Evolutionary conservation across 805 yeast species (phyloP).

Genomic region (Metschnikowia koreensis): DNA sequence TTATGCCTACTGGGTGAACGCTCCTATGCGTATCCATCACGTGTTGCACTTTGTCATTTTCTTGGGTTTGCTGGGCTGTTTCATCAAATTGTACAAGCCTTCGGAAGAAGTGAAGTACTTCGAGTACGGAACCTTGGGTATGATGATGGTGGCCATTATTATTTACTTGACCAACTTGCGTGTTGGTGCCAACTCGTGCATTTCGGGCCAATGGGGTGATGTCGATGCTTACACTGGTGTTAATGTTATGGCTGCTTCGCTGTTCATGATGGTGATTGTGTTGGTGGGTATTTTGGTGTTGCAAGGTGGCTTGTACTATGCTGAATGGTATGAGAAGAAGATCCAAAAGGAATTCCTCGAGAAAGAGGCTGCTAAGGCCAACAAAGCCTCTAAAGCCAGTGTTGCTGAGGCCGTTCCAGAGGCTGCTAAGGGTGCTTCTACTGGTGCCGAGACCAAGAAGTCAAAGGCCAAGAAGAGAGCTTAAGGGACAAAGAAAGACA

Average conservation of each 20-base stretch:
- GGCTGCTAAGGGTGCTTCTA: constrained; percentile 4
- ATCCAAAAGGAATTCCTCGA: constrained; percentile 32
- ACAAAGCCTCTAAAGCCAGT: constrained; percentile 1
- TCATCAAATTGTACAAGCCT: constrained; percentile 85
- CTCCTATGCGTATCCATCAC: constrained; percentile 59
- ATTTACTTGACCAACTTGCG: constrained; percentile 84
- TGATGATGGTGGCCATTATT: constrained; percentile 68
- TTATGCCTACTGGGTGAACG: constrained; percentile 68
- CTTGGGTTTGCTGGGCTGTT: constrained; percentile 69
- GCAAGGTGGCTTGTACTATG: constrained; percentile 89
- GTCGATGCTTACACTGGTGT: constrained; percentile 83
- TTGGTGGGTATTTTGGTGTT: constrained; percentile 77
- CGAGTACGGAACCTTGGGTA: constrained; percentile 84
- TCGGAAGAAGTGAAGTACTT: constrained; percentile 77
- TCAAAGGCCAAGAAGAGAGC: constrained; percentile 20
- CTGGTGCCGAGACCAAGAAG: constrained; percentile 13
- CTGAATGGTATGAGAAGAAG: constrained; percentile 55
- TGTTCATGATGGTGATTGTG: constrained; percentile 68
- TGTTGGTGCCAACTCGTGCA: constrained; percentile 70
- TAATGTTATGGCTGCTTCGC: constrained; percentile 88
- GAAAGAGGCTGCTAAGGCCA: constrained; percentile 25
- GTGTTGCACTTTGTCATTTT: constrained; percentile 59
- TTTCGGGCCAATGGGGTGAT: constrained; percentile 87
- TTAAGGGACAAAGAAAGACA: not conserved
- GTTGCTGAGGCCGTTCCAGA: not conserved